Base-by-base conservation (phyloP, 148 eudicot species). In the Amaranthus palmeri region DNA sequence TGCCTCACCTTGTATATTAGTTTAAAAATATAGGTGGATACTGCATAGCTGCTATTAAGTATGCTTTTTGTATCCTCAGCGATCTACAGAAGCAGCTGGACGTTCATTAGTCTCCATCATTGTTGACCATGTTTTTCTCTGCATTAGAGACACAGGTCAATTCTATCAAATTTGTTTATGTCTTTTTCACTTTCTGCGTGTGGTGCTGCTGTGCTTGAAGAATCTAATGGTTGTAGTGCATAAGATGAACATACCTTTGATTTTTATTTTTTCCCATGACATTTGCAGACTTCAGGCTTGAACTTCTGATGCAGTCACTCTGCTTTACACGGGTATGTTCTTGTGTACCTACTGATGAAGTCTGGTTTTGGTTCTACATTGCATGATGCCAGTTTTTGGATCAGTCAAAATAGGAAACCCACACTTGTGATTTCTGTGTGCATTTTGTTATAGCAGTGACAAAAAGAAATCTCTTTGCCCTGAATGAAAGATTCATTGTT, bases 271-370 rank as follows among this genome's bases (percentile, higher is more conserved):
- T 74, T 44, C 4, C 10, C 17, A 49, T 47, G 43, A 17, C 40
- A 50, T 79, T 78, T 87, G 83, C 92, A 91, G 97, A 95, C 18
- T 95, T 95, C 75, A 89, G 86, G 81, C 91, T 95, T 73, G 97
- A 95, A 66, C 97, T 95, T 79, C 75, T 91, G 78, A 88, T 95
- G 97, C 98, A 95, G 79, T 91, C 98, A 12, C 92, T 95, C 76
- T 69, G 76, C 72, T 86, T 95, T 79, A 86, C 98, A 72, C 85
- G 98, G 89, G 98, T 93, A 89, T 76, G 68, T 61, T 51, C 65
- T 70, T 40, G 49, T 66, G 18, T 18, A 58, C 43, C 44, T 68
- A 18, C 46, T 62, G 50, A 42, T 3, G n/a, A 66, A 42, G 45
- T 13, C 45, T 18, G 14, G 9, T 53, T 54, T 53, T 59, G 12